Conservation (phyloP, 78 protist genomes). For the Protostelium mycophagum region DNA sequence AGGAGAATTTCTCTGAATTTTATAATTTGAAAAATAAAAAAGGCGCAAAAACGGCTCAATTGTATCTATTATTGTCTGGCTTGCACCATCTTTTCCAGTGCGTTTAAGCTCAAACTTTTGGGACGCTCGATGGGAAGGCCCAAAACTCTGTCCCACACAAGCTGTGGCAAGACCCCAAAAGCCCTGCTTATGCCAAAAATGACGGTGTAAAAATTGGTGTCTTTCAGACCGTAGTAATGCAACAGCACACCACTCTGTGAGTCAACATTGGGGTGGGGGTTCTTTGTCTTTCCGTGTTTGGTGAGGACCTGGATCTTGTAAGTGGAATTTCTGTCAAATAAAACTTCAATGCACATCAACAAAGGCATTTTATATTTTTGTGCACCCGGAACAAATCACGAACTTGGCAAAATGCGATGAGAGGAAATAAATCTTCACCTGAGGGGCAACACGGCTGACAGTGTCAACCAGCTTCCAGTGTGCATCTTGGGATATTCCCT, state of each 20-base stretch:
- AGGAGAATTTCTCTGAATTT: neutral
- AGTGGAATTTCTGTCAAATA: too few relatives aligned
- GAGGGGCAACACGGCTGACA: neutral
- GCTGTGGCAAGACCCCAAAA: conserved; percentile 63
- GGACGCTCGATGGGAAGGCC: conserved; percentile 22
- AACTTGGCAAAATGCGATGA: too few relatives aligned
- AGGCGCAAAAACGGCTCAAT: too few relatives aligned
- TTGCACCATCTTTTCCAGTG: neutral
- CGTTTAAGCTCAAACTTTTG: neutral
- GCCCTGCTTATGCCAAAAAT: conserved; percentile 69
- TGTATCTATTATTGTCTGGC: neutral
- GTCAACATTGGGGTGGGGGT: conserved; percentile 82
- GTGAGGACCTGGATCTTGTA: conserved; percentile 38
- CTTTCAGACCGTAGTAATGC: conserved; percentile 58
- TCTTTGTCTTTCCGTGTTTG: conserved; percentile 74
- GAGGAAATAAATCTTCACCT: too few relatives aligned
- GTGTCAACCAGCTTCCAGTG: neutral
- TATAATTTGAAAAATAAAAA: too few relatives aligned
- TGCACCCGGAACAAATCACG: too few relatives aligned
- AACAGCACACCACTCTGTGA: conserved; percentile 78
- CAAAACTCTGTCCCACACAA: conserved; percentile 65
- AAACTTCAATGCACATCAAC: too few relatives aligned
- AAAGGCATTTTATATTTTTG: too few relatives aligned
- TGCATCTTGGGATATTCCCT: neutral
- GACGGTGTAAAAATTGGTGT: conserved; percentile 61